These are phyloP conservation scores for Apiospora koreana DNA, from an alignment of 2,329 filamentous ascomycete genomes.

Conservation along the genomic window DNA sequence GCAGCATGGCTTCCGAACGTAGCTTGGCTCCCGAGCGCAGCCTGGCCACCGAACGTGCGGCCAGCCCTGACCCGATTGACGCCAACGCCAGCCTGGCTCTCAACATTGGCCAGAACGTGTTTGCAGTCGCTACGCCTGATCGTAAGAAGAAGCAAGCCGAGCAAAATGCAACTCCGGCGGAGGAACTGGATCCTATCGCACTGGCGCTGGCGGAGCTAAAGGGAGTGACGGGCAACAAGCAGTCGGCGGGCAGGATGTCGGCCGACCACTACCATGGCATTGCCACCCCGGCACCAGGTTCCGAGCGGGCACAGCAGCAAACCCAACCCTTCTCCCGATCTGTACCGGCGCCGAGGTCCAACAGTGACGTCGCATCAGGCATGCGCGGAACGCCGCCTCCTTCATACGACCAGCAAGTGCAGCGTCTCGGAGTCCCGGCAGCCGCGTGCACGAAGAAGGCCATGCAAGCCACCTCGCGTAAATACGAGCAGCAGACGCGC, in stretches of 20 bases:
- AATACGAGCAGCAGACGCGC: constrained; percentile 80
- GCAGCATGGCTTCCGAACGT: constrained; percentile 33
- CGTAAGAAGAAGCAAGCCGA: constrained; percentile 48
- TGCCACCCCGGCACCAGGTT: constrained; percentile 70
- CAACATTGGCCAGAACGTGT: constrained; percentile 94
- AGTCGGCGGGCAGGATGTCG: constrained; percentile 81
- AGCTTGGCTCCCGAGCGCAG: constrained; percentile 34
- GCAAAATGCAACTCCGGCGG: constrained; percentile 43
- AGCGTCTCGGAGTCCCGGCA: constrained; percentile 82
- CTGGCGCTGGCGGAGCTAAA: constrained; percentile 91
- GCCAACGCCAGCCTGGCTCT: constrained; percentile 90
- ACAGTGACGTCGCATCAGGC: constrained; percentile 50
- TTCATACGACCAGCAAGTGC: constrained; percentile 77
- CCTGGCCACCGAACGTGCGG: constrained; percentile 40
- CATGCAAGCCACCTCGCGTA: constrained; percentile 93
- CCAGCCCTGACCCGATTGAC: constrained; percentile 84
- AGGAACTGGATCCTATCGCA: constrained; percentile 85
- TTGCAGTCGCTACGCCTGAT: constrained; percentile 83
- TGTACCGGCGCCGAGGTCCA: constrained; percentile 38
- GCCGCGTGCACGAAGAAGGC: constrained; percentile 90
- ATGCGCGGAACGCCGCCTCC: constrained; percentile 81
- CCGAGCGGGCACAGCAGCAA: constrained; percentile 34
- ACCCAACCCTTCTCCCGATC: constrained; percentile 45
- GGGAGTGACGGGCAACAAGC: constrained; percentile 74
- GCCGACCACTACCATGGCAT: constrained; percentile 96